Evolutionary conservation across 352 stramenopile species (phyloP).

Genomic region (Phytophthora megakarya): DNA sequence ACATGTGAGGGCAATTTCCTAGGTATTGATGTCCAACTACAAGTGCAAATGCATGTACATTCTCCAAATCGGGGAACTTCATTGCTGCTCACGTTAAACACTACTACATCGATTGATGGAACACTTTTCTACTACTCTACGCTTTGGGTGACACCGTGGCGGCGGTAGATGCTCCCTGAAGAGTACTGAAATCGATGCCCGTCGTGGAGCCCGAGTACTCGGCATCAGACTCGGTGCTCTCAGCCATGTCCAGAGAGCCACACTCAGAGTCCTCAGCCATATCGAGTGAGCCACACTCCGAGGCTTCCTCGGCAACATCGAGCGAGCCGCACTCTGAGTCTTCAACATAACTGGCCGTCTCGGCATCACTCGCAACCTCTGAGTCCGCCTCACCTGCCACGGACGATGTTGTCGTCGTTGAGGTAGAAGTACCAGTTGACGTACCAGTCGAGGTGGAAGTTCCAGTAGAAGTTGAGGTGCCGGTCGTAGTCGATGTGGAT

Average conservation of each 20-base stretch:
- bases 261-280: constrained; percentile 31
- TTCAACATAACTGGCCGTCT: constrained; percentile 23
- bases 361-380: constrained; percentile 29
- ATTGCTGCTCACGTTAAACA: constrained; percentile 11
- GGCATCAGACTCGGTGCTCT: constrained; percentile 23
- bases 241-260: constrained; percentile 37
- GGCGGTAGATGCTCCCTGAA: constrained; percentile 22
- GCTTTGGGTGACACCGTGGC: constrained; percentile 36
- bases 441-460: constrained; percentile 13
- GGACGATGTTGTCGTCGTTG: constrained; percentile 18
- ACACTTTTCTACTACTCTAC: constrained; percentile 13
- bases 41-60: no score
- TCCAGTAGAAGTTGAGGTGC: constrained; percentile 15
- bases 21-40: no score
- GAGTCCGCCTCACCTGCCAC: constrained; percentile 23
- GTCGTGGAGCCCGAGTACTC: constrained; percentile 32
- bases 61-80: constrained; percentile 15
- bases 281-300: constrained; percentile 33
- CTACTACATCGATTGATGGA: constrained; percentile 22
- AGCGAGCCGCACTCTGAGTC: constrained; percentile 31
- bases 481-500: constrained; percentile 7
- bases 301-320: constrained; percentile 29
- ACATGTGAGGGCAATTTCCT: no score
- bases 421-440: constrained; percentile 5
- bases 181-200: constrained; percentile 39